phyloP scores from a whole-genome alignment of 108 stramenopile genomes.

The Skeletonema menzelii region DNA sequence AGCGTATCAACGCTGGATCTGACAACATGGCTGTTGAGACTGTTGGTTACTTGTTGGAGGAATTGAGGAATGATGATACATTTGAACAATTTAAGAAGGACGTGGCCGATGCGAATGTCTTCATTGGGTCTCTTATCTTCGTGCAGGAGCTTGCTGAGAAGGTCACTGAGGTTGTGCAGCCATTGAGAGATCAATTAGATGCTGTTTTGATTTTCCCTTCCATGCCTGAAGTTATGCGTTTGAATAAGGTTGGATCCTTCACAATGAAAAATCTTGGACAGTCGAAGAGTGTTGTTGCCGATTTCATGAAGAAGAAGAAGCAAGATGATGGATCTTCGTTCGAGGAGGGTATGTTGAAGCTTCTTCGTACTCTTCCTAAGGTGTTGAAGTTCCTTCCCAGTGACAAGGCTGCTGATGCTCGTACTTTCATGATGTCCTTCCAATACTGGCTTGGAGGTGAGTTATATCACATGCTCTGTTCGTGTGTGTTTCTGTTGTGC shows the following conservation, averaged over 20 bases:
- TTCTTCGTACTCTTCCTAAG: conserved; percentile 95
- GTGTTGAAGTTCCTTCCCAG: conserved; percentile 95
- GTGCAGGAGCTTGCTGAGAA: conserved; percentile 97
- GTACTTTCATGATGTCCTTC: conserved; percentile 98
- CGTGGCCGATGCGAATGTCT: conserved; percentile 90
- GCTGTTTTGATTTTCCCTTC: conserved; percentile 94
- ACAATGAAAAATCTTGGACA: conserved; percentile 97
- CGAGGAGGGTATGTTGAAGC: conserved; percentile 97
- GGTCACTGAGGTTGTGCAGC: conserved; percentile 89
- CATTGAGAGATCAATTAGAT: conserved; percentile 87
- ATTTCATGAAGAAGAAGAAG: conserved; percentile 99
- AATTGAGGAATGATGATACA: conserved; percentile 88
- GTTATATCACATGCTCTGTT: neutral
- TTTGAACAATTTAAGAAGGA: conserved; percentile 93
- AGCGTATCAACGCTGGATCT: conserved; percentile 91
- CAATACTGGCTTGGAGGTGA: conserved; percentile 96
- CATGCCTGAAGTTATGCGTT: conserved; percentile 98
- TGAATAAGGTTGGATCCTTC: conserved; percentile 96
- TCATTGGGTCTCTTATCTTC: conserved; percentile 96
- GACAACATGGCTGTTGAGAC: conserved; percentile 96
- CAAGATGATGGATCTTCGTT: conserved; percentile 94
- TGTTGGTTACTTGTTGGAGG: conserved; percentile 95
- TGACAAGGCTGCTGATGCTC: conserved; percentile 96
- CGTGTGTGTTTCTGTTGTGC: neutral
- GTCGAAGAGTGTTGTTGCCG: conserved; percentile 91